A percentile compares a stretch with the other conserved stretches of the same genome.
phyloP scores from a whole-genome alignment of 257 asterid genomes.

The Cynanchum wilfordii region DNA sequence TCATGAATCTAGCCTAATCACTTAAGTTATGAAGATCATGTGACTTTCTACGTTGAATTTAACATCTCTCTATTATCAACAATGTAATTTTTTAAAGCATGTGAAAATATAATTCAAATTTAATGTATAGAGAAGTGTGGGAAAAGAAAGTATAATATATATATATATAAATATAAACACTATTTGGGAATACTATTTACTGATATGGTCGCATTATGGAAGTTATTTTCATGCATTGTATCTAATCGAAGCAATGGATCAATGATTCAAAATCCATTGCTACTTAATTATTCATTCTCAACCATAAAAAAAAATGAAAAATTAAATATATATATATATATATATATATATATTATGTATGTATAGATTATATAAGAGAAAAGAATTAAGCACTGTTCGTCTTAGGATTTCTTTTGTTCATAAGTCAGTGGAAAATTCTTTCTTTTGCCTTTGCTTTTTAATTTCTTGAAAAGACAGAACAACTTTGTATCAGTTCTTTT shows the following conservation, averaged over 20 bases:
- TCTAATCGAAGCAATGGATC: neutral
- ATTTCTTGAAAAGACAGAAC: conserved; percentile 1
- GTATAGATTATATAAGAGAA: neutral
- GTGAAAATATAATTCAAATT: too few relatives aligned
- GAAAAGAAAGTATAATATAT: too few relatives aligned
- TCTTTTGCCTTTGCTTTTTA: neutral
- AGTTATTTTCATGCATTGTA: neutral
- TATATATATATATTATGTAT: too few relatives aligned
- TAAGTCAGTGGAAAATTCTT: conserved; percentile 1
- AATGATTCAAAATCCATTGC: neutral
- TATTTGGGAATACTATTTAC: neutral
- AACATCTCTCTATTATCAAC: too few relatives aligned
- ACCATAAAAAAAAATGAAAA: neutral
- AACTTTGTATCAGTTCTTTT: conserved; percentile 1
- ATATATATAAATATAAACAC: too few relatives aligned
- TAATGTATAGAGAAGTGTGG: too few relatives aligned
- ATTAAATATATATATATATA: neutral
- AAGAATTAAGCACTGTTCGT: neutral
- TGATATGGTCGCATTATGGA: neutral
- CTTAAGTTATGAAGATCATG: neutral
- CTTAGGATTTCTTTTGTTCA: neutral
- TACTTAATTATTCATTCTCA: neutral
- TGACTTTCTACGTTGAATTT: neutral
- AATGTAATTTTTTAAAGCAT: too few relatives aligned
- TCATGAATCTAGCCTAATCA: neutral